Evolutionary conservation across 1,284 basidiomycete species (phyloP), one percentile per base, ranked within the genome.

Genomic region (Cryptococcus deneoformans): DNA sequence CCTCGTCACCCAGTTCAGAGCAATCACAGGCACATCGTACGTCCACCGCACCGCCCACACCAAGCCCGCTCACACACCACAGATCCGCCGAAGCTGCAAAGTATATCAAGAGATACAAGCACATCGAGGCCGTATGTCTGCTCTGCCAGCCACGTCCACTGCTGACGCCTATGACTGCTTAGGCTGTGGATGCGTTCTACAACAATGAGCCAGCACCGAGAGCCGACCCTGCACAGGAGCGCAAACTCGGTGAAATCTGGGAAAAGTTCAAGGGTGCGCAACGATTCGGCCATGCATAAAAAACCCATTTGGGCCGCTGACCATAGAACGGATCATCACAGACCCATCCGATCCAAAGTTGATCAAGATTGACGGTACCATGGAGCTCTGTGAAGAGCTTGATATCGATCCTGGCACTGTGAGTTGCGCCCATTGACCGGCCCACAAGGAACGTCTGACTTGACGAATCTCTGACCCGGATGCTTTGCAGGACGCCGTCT

Each of bases 331-430:
- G 34, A 47, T 47, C 14, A 34, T 12, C 8, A 10, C 51, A 76
- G 74, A 77, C 56, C 53, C 69, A 7, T 65, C 71, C 4, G 62
- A 73, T 49, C 62, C 75, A n/a, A 67, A 69, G 50, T 58, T 76
- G 39, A 76, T 79, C 59, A 79, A 67, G 51, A 78, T 79, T n/a
- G 76, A 79, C 7, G 74, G 75, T 29, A 77, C 77, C 34, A 69
- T 77, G 69, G 56, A 65, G 48, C 58, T 77, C 16, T 79, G 76
- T 53, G 58, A 68, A 36, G 75, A 75, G 56, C 63, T 79, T 34
- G 77, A 61, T 2, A 73, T 79, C 46, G 75, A 76, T 62, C 77
- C 77, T 8, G 59, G 60, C 42, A 73, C 70, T 42, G 71, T 75
- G 42, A 68, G 72, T 61, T 29, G 29, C 29, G 5, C 29, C 29